phyloP scores from a whole-genome alignment of 192 early-diverging fungal genomes.

The Backusella mclennaniae region DNA sequence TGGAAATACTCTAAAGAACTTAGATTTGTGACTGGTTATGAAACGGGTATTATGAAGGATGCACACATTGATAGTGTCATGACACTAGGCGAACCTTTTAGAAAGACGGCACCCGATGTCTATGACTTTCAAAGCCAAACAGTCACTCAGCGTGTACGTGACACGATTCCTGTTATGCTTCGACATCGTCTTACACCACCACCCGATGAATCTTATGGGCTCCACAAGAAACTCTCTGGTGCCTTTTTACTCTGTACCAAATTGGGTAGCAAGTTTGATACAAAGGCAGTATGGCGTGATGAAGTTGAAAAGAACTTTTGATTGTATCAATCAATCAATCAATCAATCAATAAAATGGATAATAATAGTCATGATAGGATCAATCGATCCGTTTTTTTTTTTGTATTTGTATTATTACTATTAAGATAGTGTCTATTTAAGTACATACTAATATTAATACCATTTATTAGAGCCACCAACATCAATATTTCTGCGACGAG shows the following conservation, averaged over 20 bases:
- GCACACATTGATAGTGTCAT: constrained; percentile 91
- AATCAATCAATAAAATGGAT: background rate
- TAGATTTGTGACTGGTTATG: constrained; percentile 92
- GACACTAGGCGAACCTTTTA: constrained; percentile 85
- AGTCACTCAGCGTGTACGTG: constrained; percentile 78
- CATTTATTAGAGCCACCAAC: background rate
- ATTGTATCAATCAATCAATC: background rate
- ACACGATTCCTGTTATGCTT: constrained; percentile 94
- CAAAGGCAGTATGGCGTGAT: constrained; percentile 34
- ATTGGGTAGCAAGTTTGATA: constrained; percentile 50
- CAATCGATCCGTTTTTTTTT: background rate
- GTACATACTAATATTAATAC: background rate
- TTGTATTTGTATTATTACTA: no score
- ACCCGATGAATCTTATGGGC: constrained; percentile 96
- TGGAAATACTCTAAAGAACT: constrained; percentile 76
- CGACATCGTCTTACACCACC: constrained; percentile 91
- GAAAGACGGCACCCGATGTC: constrained; percentile 36
- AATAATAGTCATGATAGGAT: background rate
- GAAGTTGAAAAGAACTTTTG: constrained; percentile 23
- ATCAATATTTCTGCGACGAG: constrained; percentile 24
- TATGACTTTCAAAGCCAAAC: constrained; percentile 88
- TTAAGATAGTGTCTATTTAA: no score
- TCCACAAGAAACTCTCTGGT: constrained; percentile 93
- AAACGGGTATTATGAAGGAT: constrained; percentile 81
- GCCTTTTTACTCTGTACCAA: constrained; percentile 90